Conservation (phyloP, 495 filamentous ascomycete genomes). For the Elasticomyces elasticus region DNA sequence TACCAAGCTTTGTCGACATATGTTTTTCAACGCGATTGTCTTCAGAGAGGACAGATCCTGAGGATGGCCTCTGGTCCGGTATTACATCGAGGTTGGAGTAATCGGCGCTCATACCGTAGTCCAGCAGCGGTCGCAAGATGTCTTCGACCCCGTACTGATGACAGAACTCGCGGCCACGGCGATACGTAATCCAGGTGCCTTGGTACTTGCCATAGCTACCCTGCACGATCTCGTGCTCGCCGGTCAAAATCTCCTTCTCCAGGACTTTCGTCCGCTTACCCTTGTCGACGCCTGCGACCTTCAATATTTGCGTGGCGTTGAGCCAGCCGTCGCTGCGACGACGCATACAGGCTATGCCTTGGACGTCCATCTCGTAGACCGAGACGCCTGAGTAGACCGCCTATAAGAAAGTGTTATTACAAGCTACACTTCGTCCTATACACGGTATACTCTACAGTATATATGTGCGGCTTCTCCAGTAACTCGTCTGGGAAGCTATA, state of each 20-base stretch:
- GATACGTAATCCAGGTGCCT: slow-evolving; percentile 94
- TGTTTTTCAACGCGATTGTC: too few species aligned
- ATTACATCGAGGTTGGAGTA: too few species aligned
- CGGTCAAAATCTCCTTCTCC: slow-evolving; percentile 92
- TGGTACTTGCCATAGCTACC: slow-evolving; percentile 98
- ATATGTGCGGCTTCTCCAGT: too few species aligned
- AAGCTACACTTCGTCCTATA: too few species aligned
- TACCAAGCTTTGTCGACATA: too few species aligned
- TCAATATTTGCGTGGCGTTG: slow-evolving; percentile 90
- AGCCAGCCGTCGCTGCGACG: slow-evolving; percentile 84
- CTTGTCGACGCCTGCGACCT: slow-evolving; percentile 93
- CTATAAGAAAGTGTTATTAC: too few species aligned
- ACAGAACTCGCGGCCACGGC: slow-evolving; percentile 82
- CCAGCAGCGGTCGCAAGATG: slow-evolving; percentile 68
- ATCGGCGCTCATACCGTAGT: slow-evolving; percentile 77
- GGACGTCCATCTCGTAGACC: slow-evolving; percentile 97
- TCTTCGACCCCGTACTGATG: slow-evolving; percentile 90
- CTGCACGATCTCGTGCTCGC: slow-evolving; percentile 96
- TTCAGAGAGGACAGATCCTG: too few species aligned
- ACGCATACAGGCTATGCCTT: slow-evolving; percentile 85
- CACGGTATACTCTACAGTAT: neutral
- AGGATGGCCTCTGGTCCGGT: too few species aligned
- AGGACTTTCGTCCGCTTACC: slow-evolving; percentile 93
- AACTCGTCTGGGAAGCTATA: too few species aligned
- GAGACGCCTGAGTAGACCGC: slow-evolving; percentile 89